These are phyloP conservation scores for Umbelopsis sp. DNA, from an alignment of 371 early-diverging fungal genomes.

Conservation along the genomic window DNA sequence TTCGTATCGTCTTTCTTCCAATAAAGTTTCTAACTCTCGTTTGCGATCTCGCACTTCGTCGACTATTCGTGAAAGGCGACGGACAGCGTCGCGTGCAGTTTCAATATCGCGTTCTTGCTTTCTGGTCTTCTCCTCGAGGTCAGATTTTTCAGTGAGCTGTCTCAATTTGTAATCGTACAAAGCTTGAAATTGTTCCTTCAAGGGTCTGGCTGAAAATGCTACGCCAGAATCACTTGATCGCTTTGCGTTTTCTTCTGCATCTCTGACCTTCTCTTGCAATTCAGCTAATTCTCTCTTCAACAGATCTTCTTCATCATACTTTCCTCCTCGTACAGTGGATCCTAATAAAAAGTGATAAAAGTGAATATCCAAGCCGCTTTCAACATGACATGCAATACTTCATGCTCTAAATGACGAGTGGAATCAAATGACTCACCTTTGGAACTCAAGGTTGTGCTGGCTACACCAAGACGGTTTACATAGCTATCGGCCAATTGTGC, in stretches of 20 bases:
- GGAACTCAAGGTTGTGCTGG: slow-evolving; percentile 49
- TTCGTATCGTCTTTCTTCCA: slow-evolving; percentile 36
- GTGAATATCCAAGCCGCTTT: no score
- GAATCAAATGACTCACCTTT: slow-evolving; percentile 28
- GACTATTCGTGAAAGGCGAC: slow-evolving; percentile 46
- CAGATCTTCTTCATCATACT: slow-evolving; percentile 55
- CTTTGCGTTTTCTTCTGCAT: slow-evolving; percentile 41
- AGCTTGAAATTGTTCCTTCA: slow-evolving; percentile 54
- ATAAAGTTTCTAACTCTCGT: slow-evolving; percentile 43
- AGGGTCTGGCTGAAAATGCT: slow-evolving; percentile 46
- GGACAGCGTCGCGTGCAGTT: slow-evolving; percentile 52
- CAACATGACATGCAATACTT: no score
- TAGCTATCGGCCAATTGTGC: slow-evolving; percentile 54
- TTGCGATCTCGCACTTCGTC: slow-evolving; percentile 53
- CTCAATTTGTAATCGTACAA: slow-evolving; percentile 54
- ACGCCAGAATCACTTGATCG: slow-evolving; percentile 34
- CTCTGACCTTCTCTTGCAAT: slow-evolving; percentile 43
- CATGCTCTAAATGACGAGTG: background rate
- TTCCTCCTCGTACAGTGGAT: slow-evolving; percentile 30
- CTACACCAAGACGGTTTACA: slow-evolving; percentile 52
- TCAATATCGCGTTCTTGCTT: slow-evolving; percentile 56
- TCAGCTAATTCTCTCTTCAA: slow-evolving; percentile 48
- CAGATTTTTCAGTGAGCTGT: slow-evolving; percentile 52
- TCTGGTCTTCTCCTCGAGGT: slow-evolving; percentile 49
- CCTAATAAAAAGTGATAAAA: slow-evolving; percentile 13